Base-by-base conservation (phyloP, 768 basidiomycete genomes). In the Leccinum arenicola region DNA sequence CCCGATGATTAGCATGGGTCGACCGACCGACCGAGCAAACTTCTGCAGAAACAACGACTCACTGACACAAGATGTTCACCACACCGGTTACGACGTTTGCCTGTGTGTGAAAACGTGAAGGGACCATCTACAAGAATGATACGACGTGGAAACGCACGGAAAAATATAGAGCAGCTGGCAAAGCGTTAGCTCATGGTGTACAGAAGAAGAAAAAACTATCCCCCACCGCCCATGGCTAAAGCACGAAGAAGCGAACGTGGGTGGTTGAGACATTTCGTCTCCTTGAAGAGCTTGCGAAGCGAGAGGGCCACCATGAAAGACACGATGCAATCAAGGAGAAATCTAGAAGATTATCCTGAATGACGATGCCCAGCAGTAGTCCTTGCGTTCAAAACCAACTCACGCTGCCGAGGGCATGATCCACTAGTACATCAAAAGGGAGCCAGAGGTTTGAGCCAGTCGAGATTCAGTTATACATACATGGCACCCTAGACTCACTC, bases 201-300 rank as follows among this genome's bases (percentile, higher is more conserved):
- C 7, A 17, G n/a, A n/a, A 10, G 3, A 21, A 25, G 23, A 15
- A 12, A 10, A 48, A 58, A 54, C 23, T 25, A 23, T 27, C 6
- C 47, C 8, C 62, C 45, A 64, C 62, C 62, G 25, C 59, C 62
- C 48, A 29, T n/a, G 4, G 38, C 9, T 4, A 63, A 54, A n/a
- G 27, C 1, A 14, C 4, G 25, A 3, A 60, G 19, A 4, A 65
- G 50, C 40, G 17, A 10, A 1, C 14, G 8, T n/a, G 62, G 52
- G 6, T n/a, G 40, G 4, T 7, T 17, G 40, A 40, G 17, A n/a
- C n/a, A 8, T 40, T 10, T 3, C 2, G 40, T 40, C 40, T 40
- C 40, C 17, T 40, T n/a, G 40, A 40, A 40, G 27, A 54, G 36
- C 19, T 33, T 60, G 14, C 12, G 1, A 35, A 64, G 62, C 8